Conservation (phyloP, 2,329 filamentous ascomycete species). For the Curvularia lunata region DNA sequence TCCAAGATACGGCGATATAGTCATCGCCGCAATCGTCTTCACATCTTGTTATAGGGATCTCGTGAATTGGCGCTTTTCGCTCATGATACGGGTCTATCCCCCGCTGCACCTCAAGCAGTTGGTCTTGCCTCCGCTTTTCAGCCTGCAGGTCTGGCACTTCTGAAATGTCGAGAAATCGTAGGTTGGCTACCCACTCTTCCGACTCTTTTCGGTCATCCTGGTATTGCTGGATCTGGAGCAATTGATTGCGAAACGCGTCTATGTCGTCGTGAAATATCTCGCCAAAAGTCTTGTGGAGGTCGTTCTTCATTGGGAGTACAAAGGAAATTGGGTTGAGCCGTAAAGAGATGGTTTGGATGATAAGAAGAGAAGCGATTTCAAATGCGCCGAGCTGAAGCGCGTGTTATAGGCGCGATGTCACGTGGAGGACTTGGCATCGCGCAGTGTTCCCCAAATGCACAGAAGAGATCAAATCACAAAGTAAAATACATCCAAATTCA, state of each 20-base stretch:
- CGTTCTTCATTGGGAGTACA: conserved; percentile 20
- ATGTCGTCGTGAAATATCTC: conserved; percentile 24
- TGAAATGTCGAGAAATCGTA: conserved; percentile 28
- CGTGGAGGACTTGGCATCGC: not conserved
- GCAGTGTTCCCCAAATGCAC: not conserved
- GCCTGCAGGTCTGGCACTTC: conserved; percentile 8
- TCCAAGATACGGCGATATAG: conserved; percentile 31
- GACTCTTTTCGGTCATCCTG: conserved; percentile 14
- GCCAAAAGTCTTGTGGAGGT: conserved; percentile 23
- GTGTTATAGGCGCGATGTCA: conserved; percentile 3
- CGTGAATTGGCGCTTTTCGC: not conserved
- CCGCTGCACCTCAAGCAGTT: not conserved
- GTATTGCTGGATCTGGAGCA: conserved; percentile 21
- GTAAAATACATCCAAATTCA: not conserved
- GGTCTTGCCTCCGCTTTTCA: not conserved
- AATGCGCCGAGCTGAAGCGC: not conserved
- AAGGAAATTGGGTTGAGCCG: not conserved
- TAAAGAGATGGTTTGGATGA: not conserved
- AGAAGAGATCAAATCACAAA: not conserved
- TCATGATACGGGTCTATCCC: not conserved
- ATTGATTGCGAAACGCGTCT: conserved; percentile 17
- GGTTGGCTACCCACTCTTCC: conserved; percentile 15
- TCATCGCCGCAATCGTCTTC: conserved; percentile 5
- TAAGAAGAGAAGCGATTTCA: not conserved
- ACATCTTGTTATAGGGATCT: conserved; percentile 2